Base-by-base conservation (phyloP, 306 rosid genomes). In the Sicyos edulis region DNA sequence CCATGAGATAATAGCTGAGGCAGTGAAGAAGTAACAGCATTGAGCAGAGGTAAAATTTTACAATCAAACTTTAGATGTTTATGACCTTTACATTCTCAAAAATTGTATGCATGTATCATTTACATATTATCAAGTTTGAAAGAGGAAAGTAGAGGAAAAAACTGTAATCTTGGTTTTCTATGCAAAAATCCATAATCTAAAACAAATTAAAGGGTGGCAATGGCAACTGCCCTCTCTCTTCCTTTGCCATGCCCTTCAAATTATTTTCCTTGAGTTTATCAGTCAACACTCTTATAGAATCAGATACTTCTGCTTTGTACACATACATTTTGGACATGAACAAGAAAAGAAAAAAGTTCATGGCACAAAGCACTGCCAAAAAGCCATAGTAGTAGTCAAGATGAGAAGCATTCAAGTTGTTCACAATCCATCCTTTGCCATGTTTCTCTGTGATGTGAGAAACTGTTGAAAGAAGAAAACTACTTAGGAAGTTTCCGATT, bases 361-460 rank as follows among this genome's bases (percentile, higher is more conserved):
- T 17, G 15, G 77, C 1, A 77, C 74, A 82, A 21, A 85, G 70
- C 15, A 78, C 22, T 1, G 76, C 79, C 29, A 93, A 72, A 15
- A 93, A 90, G 12, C 89, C 97, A 22, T 90, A 93, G 79, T 90
- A 93, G 66, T 88, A 90, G 75, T 93, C 97, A 34, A 93, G 86
- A 78, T 87, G 98, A 69, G 82, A 88, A 50, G 83, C 92, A 79
- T 93, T 93, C 55, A 93, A 76, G 83, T 93, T 87, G 78, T 93
- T 83, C 8, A 82, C 89, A 34, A 93, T 86, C 98, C 98, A 93
- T 50, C 96, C 92, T 40, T 59, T 80, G 51, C 85, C 86, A 55
- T 86, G 75, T 64, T 19, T 69, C 55, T 88, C 81, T 42, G 98
- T 82, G 37, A 88, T 83, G 42, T 76, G 77, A 57, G 88, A 83